Base-by-base conservation (phyloP, 2,329 filamentous ascomycete species). In the Nemania serpens region DNA sequence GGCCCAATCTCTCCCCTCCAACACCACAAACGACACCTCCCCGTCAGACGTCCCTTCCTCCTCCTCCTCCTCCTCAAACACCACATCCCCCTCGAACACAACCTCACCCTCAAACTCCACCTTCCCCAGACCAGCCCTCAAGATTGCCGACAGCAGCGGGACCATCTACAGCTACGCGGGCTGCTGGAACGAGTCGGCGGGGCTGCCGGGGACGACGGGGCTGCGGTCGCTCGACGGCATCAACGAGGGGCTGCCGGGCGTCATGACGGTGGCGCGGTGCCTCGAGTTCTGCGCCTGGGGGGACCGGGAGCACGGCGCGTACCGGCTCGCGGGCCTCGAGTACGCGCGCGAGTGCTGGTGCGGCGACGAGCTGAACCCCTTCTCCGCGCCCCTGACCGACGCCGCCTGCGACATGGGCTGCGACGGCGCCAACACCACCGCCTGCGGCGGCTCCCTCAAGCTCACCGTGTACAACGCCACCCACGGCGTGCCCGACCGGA, bases 271-370 rank as follows among this genome's bases (percentile, higher is more conserved):
- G 10, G 72, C 76, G 17, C 67, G 72, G 59, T 88, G 84, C 68
- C 75, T 85, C 22, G 71, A 72, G 9, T 85, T 80, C 71, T 87
- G 84, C 74, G 62, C 59, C 6, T 37, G 62, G 29, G 75, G 75
- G 33, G 68, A 70, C 52, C 69, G 68, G 17, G 22, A 47, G 13
- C 37, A 25, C 13, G 17, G 74, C 12, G 66, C 73, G 33, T 83
- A 79, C 66, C 73, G 74, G 55, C 84, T 81, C 68, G 84, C 83
- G 2, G 84, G 84, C 2, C 68, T 87, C 42, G 82, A 87, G 74
- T 86, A 81, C 72, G 76, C 81, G 13, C 73, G 76, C 42, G 84
- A 87, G 75, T 88, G 85, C 77, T 88, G 83, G 79, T 88, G 86
- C 71, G 78, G 81, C 20, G 75, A 79, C 17, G 75, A 75, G 48